Evolutionary conservation across 2,329 filamentous ascomycete genomes (phyloP).

Genomic region (Aspergillus melleus): DNA sequence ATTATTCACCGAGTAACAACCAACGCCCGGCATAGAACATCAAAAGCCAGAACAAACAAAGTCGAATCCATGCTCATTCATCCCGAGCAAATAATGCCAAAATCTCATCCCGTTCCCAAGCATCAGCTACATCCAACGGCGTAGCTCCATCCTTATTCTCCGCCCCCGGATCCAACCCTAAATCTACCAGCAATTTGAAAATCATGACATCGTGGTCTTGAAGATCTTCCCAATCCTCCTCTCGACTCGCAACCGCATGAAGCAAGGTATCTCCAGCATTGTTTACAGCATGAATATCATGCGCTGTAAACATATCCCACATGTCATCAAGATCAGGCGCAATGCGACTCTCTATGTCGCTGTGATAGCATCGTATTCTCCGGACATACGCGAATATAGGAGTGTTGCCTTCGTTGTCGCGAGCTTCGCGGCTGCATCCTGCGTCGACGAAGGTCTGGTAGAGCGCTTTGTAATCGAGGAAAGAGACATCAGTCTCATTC

Average conservation of each 20-base stretch:
- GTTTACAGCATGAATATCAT: slow-evolving; percentile 6
- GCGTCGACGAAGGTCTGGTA: neutral
- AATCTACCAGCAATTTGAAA: slow-evolving; percentile 2
- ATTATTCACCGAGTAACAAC: too few species aligned
- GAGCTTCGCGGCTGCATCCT: slow-evolving; percentile 2
- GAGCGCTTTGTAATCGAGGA: neutral
- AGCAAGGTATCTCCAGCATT: slow-evolving; percentile 10
- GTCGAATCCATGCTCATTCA: slow-evolving; percentile 1
- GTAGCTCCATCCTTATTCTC: slow-evolving; percentile 14
- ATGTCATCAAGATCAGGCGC: neutral
- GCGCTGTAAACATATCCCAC: neutral
- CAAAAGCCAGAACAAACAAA: too few species aligned
- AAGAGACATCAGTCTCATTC: neutral
- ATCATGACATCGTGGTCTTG: neutral
- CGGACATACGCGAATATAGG: slow-evolving; percentile 4
- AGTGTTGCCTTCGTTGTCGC: slow-evolving; percentile 7
- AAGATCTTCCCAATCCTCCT: neutral
- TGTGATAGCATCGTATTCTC: neutral
- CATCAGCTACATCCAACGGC: slow-evolving; percentile 13
- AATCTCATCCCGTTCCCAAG: slow-evolving; percentile 7
- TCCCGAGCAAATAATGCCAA: slow-evolving; percentile 12
- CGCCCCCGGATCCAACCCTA: slow-evolving; percentile 6
- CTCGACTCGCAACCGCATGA: slow-evolving; percentile 3
- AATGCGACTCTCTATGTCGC: neutral
- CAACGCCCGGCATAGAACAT: too few species aligned